Base-by-base conservation (phyloP, 768 basidiomycete genomes). In the Sarcodon sp. region DNA sequence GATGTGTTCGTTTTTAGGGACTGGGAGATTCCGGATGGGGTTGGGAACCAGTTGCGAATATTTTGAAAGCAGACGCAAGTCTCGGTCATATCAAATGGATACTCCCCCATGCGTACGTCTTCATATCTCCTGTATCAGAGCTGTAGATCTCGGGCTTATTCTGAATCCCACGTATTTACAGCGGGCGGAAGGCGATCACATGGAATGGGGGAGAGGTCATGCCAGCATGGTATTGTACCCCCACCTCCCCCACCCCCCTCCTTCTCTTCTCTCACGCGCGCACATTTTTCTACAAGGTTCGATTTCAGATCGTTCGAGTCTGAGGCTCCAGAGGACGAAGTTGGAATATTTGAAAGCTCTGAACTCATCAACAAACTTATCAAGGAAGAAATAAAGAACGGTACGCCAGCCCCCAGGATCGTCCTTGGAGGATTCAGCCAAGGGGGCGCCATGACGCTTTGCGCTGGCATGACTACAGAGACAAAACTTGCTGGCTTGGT, bases 21-120 rank as follows among this genome's bases (percentile, higher is more conserved):
- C 67, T 89, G 37, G 87, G 87, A 16, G 83, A 87, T 55, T 71
- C 75, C 46, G 86, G 84, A 3, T 57, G 71, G 53, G 88, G 89
- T 32, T 88, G 84, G 87, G 65, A 77, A 53, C 80, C 82, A 9
- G 77, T 91, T 34, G 84, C 84, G 18, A 72, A 79, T 49, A 75
- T 76, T 71, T 73, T 92, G 56, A 69, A 71, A 53, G 45, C 46
- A 1, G 72, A 80, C 51, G 59, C 71, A 34, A 69, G 60, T 8
- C 67, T 91, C 33, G 68, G 73, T 10, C 83, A 92, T 59, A 69
- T 93, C 51, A 92, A 93, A 70, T 97, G 89, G 21, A 27, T 96
- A 41, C 69, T 96, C 21, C 90, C 90, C 15, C 80, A 88, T 62
- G 82, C 86, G 72, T 85, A 68, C 67, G 79, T 68, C 41, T 32